A percentile compares a stretch with the other conserved stretches of the same genome.
These are phyloP conservation scores for Leishmania aethiopica DNA, from an alignment of 208 protist species.

Conservation along the genomic window DNA sequence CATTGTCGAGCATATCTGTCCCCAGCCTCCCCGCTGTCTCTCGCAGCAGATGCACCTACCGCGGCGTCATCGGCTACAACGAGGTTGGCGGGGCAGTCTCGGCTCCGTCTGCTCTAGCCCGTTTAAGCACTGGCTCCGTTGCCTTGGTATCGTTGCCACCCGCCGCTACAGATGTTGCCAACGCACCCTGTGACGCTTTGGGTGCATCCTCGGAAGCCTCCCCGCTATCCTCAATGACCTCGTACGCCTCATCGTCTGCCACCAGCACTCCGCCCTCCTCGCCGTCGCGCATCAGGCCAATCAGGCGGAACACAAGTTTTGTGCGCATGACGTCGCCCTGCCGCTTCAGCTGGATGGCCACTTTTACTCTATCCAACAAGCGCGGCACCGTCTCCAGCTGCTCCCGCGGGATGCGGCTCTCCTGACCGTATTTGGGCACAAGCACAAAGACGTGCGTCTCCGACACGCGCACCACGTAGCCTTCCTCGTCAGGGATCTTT, in stretches of 20 bases:
- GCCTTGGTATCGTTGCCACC: neutral
- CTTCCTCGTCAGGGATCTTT: conserved; percentile 79
- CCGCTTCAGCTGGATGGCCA: conserved; percentile 74
- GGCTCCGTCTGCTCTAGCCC: neutral
- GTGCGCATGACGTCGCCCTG: conserved; percentile 82
- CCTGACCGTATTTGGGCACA: conserved; percentile 90
- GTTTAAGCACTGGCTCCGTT: conserved; percentile 24
- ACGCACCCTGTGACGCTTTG: conserved; percentile 16
- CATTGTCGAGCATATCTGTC: neutral
- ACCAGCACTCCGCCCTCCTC: conserved; percentile 44
- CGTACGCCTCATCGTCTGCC: conserved; percentile 42
- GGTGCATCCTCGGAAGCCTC: conserved; percentile 17
- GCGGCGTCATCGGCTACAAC: neutral
- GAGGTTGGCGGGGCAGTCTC: neutral
- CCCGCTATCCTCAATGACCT: conserved; percentile 29
- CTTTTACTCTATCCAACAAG: conserved; percentile 79
- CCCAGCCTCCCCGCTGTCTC: neutral
- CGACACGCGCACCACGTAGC: conserved; percentile 80
- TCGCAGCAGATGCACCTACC: neutral
- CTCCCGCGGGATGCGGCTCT: conserved; percentile 82
- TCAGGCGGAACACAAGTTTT: conserved; percentile 65
- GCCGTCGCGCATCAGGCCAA: conserved; percentile 69
- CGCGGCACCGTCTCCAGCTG: conserved; percentile 62
- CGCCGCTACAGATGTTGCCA: neutral
- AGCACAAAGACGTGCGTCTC: conserved; percentile 88